Conservation (phyloP, 208 protist species). For the Balamuthia mandrillaris region DNA sequence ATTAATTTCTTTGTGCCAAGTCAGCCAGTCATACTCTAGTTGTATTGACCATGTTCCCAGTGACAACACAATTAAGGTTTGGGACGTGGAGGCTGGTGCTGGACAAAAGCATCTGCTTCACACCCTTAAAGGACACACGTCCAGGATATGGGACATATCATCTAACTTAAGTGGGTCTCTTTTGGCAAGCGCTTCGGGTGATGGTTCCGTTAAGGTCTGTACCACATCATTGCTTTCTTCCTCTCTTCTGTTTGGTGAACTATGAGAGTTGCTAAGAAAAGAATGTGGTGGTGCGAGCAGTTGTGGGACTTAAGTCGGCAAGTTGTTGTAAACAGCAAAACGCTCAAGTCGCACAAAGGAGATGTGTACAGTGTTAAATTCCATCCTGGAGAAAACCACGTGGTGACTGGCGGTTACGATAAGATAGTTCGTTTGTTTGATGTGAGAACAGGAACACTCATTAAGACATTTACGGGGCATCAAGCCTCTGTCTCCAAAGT, state of each 20-base stretch:
- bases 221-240: background rate
- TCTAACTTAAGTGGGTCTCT: background rate
- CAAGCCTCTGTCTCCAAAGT: constrained; percentile 54
- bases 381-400: constrained; percentile 57
- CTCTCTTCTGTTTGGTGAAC: background rate
- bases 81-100: constrained; percentile 69
- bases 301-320: background rate
- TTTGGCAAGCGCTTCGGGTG: constrained; percentile 50
- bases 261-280: background rate
- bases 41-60: background rate
- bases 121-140: constrained; percentile 53
- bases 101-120: constrained; percentile 13
- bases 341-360: constrained; percentile 56
- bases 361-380: constrained; percentile 70
- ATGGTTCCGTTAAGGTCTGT: constrained; percentile 52
- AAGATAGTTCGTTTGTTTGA: constrained; percentile 62
- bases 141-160: constrained; percentile 67
- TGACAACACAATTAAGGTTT: constrained; percentile 63
- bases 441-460: constrained; percentile 44
- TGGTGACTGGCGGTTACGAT: constrained; percentile 71
- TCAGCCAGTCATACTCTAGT: background rate
- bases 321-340: background rate
- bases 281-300: background rate
- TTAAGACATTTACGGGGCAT: constrained; percentile 65
- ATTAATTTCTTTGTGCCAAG: background rate